These are phyloP conservation scores for Claviceps humidiphila DNA, from an alignment of 2,329 filamentous ascomycete species.

Conservation along the genomic window DNA sequence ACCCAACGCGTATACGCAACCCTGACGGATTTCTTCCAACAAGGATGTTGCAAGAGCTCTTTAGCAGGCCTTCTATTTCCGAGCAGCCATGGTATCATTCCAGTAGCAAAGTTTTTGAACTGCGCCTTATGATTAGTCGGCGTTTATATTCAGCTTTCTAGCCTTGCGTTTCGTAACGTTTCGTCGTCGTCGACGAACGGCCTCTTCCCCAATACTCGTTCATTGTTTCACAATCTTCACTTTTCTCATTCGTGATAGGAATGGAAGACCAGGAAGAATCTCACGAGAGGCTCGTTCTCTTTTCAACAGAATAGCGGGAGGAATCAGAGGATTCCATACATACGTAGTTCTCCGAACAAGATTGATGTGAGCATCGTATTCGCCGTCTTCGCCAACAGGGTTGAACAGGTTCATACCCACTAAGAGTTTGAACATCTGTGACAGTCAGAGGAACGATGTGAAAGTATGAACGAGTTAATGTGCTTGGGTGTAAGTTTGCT, in stretches of 20 bases:
- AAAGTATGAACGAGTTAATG: too few species aligned
- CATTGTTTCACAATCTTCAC: slow-evolving; percentile 8
- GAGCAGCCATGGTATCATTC: slow-evolving; percentile 15
- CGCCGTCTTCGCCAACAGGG: slow-evolving; percentile 9
- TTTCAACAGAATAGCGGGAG: slow-evolving; percentile 7
- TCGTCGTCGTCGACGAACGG: slow-evolving; percentile 10
- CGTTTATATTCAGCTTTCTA: slow-evolving; percentile 5
- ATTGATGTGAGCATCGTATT: slow-evolving; percentile 13
- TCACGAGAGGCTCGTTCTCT: slow-evolving; percentile 10
- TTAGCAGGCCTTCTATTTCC: slow-evolving; percentile 13
- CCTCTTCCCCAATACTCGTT: slow-evolving; percentile 12
- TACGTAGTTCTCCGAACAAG: slow-evolving; percentile 11
- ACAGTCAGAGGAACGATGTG: too few species aligned
- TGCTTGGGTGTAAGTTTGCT: too few species aligned
- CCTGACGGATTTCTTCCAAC: too few species aligned
- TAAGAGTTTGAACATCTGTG: too few species aligned
- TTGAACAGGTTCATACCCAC: slow-evolving; percentile 7
- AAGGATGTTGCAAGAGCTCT: slow-evolving; percentile 10
- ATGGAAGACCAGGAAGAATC: neutral
- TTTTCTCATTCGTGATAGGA: neutral
- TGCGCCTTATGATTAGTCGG: slow-evolving; percentile 12
- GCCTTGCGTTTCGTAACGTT: slow-evolving; percentile 1
- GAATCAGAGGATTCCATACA: slow-evolving; percentile 4
- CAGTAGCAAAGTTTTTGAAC: slow-evolving; percentile 12
- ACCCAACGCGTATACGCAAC: too few species aligned